Evolutionary conservation across 805 yeast species (phyloP).

Genomic region (Tetrapisispora iriomotensis): DNA sequence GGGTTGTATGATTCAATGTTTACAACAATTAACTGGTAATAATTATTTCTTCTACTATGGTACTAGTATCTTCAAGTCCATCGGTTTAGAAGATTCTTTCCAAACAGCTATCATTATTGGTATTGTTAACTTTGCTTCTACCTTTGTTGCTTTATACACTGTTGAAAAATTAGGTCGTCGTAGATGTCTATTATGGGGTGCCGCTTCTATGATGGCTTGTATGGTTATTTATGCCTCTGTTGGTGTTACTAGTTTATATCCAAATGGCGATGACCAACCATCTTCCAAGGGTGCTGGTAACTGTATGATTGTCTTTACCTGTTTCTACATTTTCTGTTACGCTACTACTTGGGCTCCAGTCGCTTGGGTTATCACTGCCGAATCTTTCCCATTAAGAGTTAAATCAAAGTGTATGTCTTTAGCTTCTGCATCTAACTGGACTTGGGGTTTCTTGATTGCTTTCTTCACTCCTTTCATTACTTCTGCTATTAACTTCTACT

Average conservation of each 20-base stretch:
- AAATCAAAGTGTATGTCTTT: conserved; percentile 45
- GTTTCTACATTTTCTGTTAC: conserved; percentile 60
- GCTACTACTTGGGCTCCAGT: conserved; percentile 72
- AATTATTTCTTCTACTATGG: conserved; percentile 62
- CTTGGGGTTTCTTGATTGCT: conserved; percentile 55
- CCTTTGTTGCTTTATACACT: conserved; percentile 40
- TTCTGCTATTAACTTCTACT: conserved; percentile 48
- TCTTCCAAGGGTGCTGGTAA: conserved; percentile 50
- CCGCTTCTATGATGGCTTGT: conserved; percentile 39
- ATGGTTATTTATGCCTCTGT: conserved; percentile 45
- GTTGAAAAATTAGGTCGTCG: conserved; percentile 50
- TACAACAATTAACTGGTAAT: conserved; percentile 60
- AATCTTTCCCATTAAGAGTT: conserved; percentile 63
- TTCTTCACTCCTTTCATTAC: conserved; percentile 63
- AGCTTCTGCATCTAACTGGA: conserved; percentile 51
- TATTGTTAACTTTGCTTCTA: conserved; percentile 49
- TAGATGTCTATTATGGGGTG: conserved; percentile 39
- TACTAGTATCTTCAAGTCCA: conserved; percentile 51
- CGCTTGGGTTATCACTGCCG: conserved; percentile 54
- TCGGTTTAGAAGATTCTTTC: conserved; percentile 49
- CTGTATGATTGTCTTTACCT: conserved; percentile 61
- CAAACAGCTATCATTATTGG: conserved; percentile 51
- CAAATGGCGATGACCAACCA: conserved; percentile 29
- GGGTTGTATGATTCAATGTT: conserved; percentile 47
- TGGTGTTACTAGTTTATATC: conserved; percentile 42